Percentiles rank a stretch among this genome's conserved stretches.
phyloP scores from a whole-genome alignment of 768 basidiomycete species.

The Tricholoma flavovirens region DNA sequence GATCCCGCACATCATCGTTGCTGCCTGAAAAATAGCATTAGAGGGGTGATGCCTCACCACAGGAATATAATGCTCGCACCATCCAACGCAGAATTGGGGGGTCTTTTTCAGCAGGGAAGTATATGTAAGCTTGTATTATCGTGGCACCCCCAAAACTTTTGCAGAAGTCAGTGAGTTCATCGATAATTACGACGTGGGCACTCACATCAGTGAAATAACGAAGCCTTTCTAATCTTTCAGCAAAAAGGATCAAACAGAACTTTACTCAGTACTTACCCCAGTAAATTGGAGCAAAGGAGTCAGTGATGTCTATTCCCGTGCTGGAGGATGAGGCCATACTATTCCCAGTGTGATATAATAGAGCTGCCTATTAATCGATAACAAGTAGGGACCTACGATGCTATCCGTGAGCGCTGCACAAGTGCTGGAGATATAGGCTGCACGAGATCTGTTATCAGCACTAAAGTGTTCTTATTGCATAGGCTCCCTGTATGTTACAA shows the following conservation, averaged over 20 bases:
- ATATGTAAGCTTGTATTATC: conserved; percentile 35
- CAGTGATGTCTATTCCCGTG: conserved; percentile 13
- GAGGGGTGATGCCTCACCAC: not conserved
- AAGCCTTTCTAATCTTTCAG: conserved; percentile 16
- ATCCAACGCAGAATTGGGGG: conserved; percentile 20
- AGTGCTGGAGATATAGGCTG: no score
- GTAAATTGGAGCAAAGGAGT: conserved; percentile 22
- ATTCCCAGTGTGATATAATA: not conserved
- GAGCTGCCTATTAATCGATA: not conserved
- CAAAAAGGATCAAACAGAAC: not conserved
- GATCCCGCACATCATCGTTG: conserved; percentile 22
- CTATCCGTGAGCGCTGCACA: no score
- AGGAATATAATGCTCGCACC: conserved; percentile 19
- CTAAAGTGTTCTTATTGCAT: no score
- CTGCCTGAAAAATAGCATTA: conserved; percentile 13
- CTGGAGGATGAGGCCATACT: not conserved
- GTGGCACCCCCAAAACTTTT: conserved; percentile 35
- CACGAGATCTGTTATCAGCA: no score
- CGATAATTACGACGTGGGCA: not conserved
- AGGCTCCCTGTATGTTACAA: no score
- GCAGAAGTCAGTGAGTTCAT: not conserved
- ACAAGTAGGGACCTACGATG: not conserved
- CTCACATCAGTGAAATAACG: conserved; percentile 24
- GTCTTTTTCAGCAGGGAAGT: conserved; percentile 30
- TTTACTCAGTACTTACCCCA: conserved; percentile 19